Evolutionary conservation across 768 basidiomycete species (phyloP).

Genomic region (Gelatoporia subvermispora): DNA sequence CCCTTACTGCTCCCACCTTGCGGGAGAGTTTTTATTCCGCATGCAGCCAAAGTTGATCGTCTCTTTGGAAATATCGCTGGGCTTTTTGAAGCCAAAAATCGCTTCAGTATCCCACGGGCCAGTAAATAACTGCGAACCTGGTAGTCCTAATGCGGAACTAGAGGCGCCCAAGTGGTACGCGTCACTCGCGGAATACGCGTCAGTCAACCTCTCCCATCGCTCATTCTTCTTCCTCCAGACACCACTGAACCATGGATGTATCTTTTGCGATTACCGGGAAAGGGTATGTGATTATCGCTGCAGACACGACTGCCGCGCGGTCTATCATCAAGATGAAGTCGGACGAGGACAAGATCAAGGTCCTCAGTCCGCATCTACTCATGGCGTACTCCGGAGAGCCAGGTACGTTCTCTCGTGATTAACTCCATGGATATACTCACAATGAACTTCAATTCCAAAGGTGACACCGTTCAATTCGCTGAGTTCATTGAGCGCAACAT

Average conservation of each 20-base stretch:
- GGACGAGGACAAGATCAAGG: conserved; percentile 96
- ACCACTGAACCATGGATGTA: conserved; percentile 61
- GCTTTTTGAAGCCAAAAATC: too few relatives aligned
- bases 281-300: conserved; percentile 88
- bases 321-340: conserved; percentile 98
- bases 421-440: neutral
- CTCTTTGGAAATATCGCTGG: too few relatives aligned
- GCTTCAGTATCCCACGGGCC: too few relatives aligned
- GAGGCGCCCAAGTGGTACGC: too few relatives aligned
- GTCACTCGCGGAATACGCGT: too few relatives aligned
- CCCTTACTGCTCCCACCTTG: too few relatives aligned
- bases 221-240: neutral
- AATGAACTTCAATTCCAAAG: conserved; percentile 30
- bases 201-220: too few relatives aligned
- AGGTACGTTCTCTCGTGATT: conserved; percentile 40
- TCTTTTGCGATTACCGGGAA: conserved; percentile 91
- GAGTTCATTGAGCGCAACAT: conserved; percentile 96
- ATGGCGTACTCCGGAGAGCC: conserved; percentile 97
- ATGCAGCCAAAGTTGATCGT: too few relatives aligned
- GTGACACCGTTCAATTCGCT: conserved; percentile 94
- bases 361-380: conserved; percentile 82
- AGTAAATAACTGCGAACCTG: too few relatives aligned
- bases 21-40: too few relatives aligned
- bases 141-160: too few relatives aligned
- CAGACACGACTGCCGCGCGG: conserved; percentile 83